Conservation (phyloP, 768 basidiomycete species). For the Amanita rubescens region DNA sequence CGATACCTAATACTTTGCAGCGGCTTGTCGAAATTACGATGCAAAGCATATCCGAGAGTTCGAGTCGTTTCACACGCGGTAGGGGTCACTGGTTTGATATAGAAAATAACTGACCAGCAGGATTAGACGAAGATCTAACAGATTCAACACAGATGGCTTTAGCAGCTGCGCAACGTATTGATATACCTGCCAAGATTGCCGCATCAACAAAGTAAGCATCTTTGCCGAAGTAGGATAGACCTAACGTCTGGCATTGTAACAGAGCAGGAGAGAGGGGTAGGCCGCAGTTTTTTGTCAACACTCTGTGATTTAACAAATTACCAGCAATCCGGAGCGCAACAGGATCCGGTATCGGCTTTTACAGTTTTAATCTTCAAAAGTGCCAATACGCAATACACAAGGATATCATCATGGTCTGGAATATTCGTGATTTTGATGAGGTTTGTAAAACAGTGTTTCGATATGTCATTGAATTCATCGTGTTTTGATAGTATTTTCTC, state of each 20-base stretch:
- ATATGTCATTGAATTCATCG: not conserved
- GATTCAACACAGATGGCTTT: not conserved
- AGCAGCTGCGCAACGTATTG: not conserved
- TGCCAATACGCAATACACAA: not conserved
- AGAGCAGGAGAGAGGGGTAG: not conserved
- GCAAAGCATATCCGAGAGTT: not conserved
- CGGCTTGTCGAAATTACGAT: too few species aligned
- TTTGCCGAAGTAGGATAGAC: not conserved
- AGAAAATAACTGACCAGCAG: not conserved
- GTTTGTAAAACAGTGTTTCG: not conserved
- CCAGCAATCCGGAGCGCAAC: not conserved
- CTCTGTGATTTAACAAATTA: not conserved
- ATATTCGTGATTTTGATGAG: not conserved
- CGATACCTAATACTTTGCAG: too few species aligned
- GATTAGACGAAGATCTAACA: not conserved
- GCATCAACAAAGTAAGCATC: too few species aligned
- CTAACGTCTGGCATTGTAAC: not conserved
- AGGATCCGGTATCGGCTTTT: not conserved
- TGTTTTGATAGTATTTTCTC: too few species aligned
- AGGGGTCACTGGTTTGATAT: not conserved
- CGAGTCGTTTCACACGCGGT: not conserved
- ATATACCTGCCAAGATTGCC: too few species aligned
- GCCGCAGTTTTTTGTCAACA: not conserved
- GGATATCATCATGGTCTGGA: constrained; percentile 3
- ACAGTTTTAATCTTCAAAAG: not conserved